phyloP scores from a whole-genome alignment of 192 early-diverging fungal genomes.

The Phlyctochytrium planicorne region DNA sequence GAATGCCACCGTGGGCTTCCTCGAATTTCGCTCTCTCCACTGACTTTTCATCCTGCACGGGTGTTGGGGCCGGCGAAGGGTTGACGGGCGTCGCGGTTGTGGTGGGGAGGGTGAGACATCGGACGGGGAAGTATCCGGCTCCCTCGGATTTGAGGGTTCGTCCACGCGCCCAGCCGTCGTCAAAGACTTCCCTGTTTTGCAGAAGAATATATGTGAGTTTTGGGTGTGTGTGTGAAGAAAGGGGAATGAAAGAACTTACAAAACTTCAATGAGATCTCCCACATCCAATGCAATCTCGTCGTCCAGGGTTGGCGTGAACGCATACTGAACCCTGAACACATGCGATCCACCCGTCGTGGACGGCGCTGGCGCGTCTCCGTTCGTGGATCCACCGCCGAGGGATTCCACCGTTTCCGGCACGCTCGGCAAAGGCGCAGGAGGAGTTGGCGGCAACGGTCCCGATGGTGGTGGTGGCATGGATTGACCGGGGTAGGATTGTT shows the following conservation, averaged over 20 bases:
- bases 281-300: conserved; percentile 2
- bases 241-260: not conserved
- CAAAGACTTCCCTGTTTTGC: not conserved
- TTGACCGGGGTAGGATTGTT: too few relatives aligned
- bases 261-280: not conserved
- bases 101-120: not conserved
- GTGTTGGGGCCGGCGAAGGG: not conserved
- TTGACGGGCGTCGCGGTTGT: not conserved
- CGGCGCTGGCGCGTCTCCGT: not conserved
- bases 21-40: not conserved
- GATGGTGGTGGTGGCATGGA: too few relatives aligned
- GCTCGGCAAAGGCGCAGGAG: not conserved
- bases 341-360: not conserved
- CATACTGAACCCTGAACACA: conserved; percentile 1
- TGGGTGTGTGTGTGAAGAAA: not conserved
- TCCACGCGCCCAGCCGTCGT: not conserved
- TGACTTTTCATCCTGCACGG: not conserved
- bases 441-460: not conserved
- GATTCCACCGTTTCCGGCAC: not conserved
- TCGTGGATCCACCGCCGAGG: not conserved
- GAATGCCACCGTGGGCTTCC: not conserved
- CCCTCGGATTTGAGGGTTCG: not conserved
- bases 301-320: not conserved
- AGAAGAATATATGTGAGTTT: not conserved
- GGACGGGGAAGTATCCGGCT: not conserved